These are phyloP conservation scores for Protomyces lactucae-debilis DNA, from an alignment of 1,139 yeast species.

Conservation along the genomic window DNA sequence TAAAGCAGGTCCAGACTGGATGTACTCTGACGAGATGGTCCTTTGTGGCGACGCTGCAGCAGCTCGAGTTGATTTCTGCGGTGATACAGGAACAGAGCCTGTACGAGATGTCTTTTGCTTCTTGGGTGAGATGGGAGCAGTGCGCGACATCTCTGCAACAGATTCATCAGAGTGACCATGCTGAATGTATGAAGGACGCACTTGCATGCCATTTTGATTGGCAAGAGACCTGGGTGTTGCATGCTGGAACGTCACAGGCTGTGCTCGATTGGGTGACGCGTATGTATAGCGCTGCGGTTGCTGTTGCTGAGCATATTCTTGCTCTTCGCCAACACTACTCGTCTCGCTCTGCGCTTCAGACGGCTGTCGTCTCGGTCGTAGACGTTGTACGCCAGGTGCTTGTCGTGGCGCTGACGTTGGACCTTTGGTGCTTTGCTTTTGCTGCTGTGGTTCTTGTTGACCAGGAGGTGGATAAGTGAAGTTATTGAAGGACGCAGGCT, in stretches of 20 bases:
- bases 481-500: conserved; percentile 23
- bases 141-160: neutral
- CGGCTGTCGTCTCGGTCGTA: neutral
- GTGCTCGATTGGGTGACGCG: neutral
- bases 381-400: neutral
- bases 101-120: neutral
- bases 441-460: neutral
- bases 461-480: conserved; percentile 8
- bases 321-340: neutral
- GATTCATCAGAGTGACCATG: neutral
- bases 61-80: neutral
- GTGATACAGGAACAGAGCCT: neutral
- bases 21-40: neutral
- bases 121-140: neutral
- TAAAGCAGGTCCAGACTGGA: neutral
- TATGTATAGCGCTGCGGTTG: neutral
- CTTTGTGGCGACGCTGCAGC: neutral
- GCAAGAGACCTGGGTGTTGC: neutral
- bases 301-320: neutral
- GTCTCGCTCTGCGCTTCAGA: neutral
- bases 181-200: neutral
- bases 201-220: neutral
- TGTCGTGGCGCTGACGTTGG: neutral
- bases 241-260: neutral
- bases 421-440: neutral